Evolutionary conservation across 2,329 filamentous ascomycete genomes (phyloP).

Genomic region (Boeremia lycopersici): DNA sequence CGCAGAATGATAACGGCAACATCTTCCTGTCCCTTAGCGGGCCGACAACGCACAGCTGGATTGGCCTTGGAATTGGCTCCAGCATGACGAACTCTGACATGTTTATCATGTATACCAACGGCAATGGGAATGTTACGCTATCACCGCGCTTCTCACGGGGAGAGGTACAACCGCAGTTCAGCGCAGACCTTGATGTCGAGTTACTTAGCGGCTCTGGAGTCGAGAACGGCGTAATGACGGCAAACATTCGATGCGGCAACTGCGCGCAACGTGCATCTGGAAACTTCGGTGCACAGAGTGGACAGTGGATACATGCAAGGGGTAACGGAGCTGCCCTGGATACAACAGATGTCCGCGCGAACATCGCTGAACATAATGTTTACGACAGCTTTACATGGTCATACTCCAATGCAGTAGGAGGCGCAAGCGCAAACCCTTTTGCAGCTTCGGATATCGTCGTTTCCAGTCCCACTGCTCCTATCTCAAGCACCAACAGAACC

Average conservation of each 20-base stretch:
- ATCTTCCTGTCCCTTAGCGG: conserved; percentile 68
- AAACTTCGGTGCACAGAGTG: conserved; percentile 48
- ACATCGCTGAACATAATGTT: conserved; percentile 1
- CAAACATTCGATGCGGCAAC: conserved; percentile 60
- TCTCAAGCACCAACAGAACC: not conserved
- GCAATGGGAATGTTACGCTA: conserved; percentile 63
- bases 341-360: conserved; percentile 43
- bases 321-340: conserved; percentile 51
- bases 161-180: conserved; percentile 58
- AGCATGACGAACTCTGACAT: conserved; percentile 64
- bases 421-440: conserved; percentile 17
- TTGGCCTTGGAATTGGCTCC: conserved; percentile 63
- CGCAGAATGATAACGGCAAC: conserved; percentile 53
- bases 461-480: conserved; percentile 27
- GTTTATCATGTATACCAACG: conserved; percentile 64
- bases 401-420: conserved; percentile 15
- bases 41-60: conserved; percentile 61
- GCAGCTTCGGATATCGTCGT: conserved; percentile 4
- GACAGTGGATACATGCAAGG: conserved; percentile 57
- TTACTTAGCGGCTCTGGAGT: conserved; percentile 67
- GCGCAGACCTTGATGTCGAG: conserved; percentile 51
- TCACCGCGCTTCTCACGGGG: conserved; percentile 60
- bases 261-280: conserved; percentile 55
- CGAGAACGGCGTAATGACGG: conserved; percentile 59
- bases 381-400: conserved; percentile 13